These are phyloP conservation scores for Scedosporium boydii DNA, from an alignment of 2,329 filamentous ascomycete genomes.

Conservation along the genomic window DNA sequence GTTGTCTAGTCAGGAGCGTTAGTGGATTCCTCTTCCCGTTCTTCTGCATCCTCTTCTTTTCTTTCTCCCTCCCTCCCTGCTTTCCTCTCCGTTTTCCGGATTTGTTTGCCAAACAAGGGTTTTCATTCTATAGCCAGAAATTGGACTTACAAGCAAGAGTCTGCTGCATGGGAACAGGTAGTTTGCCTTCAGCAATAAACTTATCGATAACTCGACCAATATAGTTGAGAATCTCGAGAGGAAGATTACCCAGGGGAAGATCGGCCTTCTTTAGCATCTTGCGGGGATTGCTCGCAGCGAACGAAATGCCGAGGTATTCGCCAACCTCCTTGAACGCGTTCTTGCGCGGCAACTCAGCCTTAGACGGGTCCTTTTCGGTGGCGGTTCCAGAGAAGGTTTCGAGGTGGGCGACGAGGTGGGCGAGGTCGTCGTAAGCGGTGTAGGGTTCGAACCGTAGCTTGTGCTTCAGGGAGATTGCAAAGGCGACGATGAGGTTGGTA, in stretches of 20 bases:
- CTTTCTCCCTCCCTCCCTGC: no score
- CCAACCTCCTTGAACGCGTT: slow-evolving; percentile 54
- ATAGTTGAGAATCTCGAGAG: slow-evolving; percentile 70
- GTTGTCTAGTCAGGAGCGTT: slow-evolving; percentile 32
- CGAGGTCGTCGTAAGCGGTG: slow-evolving; percentile 64
- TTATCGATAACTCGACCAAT: slow-evolving; percentile 57
- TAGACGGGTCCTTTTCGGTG: slow-evolving; percentile 26
- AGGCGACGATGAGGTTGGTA: slow-evolving; percentile 70
- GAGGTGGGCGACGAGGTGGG: slow-evolving; percentile 59
- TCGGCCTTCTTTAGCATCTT: slow-evolving; percentile 66
- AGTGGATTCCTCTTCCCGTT: slow-evolving; percentile 19
- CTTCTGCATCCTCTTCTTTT: no score
- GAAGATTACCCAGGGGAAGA: slow-evolving; percentile 71
- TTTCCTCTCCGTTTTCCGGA: no score
- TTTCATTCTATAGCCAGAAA: not conserved
- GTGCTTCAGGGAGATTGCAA: slow-evolving; percentile 71
- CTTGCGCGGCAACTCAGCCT: slow-evolving; percentile 27
- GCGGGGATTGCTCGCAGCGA: slow-evolving; percentile 68
- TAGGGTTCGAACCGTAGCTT: slow-evolving; percentile 77
- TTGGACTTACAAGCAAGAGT: slow-evolving; percentile 35
- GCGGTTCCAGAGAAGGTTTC: slow-evolving; percentile 61
- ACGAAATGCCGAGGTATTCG: slow-evolving; percentile 66
- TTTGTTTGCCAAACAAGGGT: no score
- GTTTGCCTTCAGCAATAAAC: slow-evolving; percentile 43
- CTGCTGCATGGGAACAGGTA: slow-evolving; percentile 49